Evolutionary conservation across 2,329 filamentous ascomycete species (phyloP), one percentile per base, ranked within the genome.

Genomic region (Fusarium compactum): DNA sequence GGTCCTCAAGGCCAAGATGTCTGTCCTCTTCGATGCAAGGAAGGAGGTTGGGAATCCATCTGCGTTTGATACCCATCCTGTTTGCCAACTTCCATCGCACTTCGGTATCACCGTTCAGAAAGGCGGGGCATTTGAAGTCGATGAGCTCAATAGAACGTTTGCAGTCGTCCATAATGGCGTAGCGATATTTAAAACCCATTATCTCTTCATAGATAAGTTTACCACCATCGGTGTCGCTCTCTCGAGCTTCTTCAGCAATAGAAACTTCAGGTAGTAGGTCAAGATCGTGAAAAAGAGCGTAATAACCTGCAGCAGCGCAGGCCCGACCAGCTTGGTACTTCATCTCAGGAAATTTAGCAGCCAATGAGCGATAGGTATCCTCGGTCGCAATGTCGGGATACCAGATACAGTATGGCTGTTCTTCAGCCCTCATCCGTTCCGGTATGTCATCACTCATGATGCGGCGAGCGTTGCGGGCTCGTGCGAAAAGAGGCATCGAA

Each of bases 361-460:
- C 77, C 22, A 84, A 65, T 3, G 71, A 53, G 3, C 80, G 76
- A 25, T 80, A 79, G 2, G 79, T 83, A 3, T 78, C 76, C 58
- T 83, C 78, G 2, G 57, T 65, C 3, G 82, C 77, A 2, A 78
- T 38, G 1, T 81, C 76, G 0, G 81, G 82, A 63, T 81, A 65
- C 80, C 81, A 83, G 53, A 84, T 81, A 62, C 81, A 84, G 67
- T 83, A 83, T 3, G 80, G 81, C 3, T 72, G 63, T 6, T 75
- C 68, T 15, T 71, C 62, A n/a, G 68, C 43, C 9, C 61, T 48
- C 0, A 41, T 18, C 58, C 67, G 78, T 16, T 75, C 62, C 1
- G 78, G 80, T 15, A 82, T 70, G 2, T 32, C 52, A 32, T 78
- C 76, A 67, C 78, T 81, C 78, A 82, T 81, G 54, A 81, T 80